These are phyloP conservation scores for Salix suchowensis DNA, from an alignment of 345 rosid species.

Conservation along the genomic window DNA sequence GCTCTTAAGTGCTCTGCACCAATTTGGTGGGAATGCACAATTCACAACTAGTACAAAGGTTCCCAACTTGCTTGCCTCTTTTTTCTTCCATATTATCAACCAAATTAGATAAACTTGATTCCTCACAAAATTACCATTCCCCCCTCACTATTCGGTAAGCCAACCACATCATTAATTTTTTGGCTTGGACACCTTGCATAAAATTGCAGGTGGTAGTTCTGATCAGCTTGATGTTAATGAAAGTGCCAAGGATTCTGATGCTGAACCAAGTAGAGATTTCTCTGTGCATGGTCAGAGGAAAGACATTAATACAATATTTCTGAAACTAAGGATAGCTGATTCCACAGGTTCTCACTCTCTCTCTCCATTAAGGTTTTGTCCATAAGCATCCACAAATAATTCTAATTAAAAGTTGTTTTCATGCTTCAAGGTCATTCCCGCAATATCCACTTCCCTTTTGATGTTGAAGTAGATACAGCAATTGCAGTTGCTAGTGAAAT, in stretches of 20 bases:
- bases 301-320: conserved; percentile 69
- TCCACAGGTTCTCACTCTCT: conserved; percentile 55
- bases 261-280: conserved; percentile 49
- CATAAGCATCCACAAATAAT: neutral
- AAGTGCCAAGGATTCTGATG: conserved; percentile 22
- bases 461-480: conserved; percentile 80
- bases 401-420: neutral
- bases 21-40: neutral
- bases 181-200: conserved; percentile 3
- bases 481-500: conserved; percentile 87
- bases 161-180: neutral
- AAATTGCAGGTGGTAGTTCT: conserved; percentile 38
- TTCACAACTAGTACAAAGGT: neutral
- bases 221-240: conserved; percentile 18
- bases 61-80: neutral
- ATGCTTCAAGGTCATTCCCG: conserved; percentile 59
- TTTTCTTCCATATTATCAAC: neutral
- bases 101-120: neutral
- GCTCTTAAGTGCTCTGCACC: neutral
- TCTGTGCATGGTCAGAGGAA: conserved; percentile 79
- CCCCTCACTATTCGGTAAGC: neutral
- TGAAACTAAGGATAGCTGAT: conserved; percentile 82
- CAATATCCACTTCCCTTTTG: conserved; percentile 93
- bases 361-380: neutral
- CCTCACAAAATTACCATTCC: neutral